These are phyloP conservation scores for Rhododendron ferrugineum DNA, from an alignment of 148 eudicot genomes.

Conservation along the genomic window DNA sequence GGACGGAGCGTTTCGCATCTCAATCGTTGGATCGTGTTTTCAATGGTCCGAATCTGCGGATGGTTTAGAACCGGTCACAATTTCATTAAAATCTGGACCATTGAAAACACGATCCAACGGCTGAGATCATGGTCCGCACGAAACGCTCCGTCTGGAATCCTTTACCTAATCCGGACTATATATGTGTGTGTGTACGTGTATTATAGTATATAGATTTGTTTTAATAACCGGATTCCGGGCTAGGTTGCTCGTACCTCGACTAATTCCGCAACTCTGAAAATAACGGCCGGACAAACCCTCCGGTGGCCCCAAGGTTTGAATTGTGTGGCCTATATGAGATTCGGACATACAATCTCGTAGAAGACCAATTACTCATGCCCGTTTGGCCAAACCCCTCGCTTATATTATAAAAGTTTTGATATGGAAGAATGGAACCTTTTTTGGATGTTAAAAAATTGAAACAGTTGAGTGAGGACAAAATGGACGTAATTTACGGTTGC, in stretches of 20 bases:
- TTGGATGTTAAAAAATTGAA: background rate
- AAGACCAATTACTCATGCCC: background rate
- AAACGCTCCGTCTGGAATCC: no score
- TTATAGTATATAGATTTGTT: no score
- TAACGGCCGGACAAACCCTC: no score
- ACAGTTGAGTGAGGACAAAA: background rate
- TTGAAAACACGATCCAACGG: no score
- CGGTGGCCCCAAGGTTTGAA: background rate
- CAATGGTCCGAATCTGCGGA: no score
- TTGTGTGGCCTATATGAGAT: background rate
- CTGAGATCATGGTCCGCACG: no score
- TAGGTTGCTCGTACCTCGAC: background rate
- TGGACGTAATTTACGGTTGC: background rate
- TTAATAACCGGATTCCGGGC: background rate
- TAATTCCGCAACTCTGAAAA: no score
- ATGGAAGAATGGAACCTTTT: background rate
- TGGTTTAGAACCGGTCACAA: no score
- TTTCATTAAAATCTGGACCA: no score
- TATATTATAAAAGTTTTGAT: background rate
- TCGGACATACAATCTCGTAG: fast-evolving
- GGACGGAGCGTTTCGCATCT: no score
- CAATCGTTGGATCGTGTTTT: no score
- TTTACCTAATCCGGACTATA: no score
- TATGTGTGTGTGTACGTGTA: background rate
- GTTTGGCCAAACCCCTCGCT: background rate